Percentiles rank a stretch among this genome's conserved stretches.
Conservation (phyloP, 768 basidiomycete species). For the Rhizopogon vesiculosus region DNA sequence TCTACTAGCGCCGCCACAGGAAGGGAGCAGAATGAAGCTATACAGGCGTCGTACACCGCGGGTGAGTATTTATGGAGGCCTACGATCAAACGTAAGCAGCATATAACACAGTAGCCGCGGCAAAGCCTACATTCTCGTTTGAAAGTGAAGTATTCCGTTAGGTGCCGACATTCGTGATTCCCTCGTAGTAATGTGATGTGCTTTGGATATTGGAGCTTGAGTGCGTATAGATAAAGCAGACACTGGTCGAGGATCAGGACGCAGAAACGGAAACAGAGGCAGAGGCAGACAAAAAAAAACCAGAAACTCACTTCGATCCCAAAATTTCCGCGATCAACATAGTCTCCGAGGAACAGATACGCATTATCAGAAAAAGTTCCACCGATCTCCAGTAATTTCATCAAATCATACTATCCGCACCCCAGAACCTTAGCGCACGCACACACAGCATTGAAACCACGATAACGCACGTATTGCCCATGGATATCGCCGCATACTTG, state of each 20-base stretch:
- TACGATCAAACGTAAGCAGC: constrained; percentile 20
- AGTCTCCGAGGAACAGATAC: constrained; percentile 95
- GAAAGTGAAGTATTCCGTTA: constrained; percentile 98
- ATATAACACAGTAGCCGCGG: constrained; percentile 8
- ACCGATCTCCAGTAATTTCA: constrained; percentile 97
- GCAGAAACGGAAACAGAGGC: neutral
- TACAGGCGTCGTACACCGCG: constrained; percentile 86
- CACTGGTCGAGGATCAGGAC: constrained; percentile 45
- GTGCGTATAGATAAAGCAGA: constrained; percentile 85
- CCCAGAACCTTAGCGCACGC: neutral
- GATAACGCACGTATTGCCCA: constrained; percentile 80
- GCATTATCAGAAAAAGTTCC: constrained; percentile 78
- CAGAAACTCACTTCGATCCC: constrained; percentile 55
- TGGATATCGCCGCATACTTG: constrained; percentile 96
- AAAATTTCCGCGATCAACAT: constrained; percentile 96
- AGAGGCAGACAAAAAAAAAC: neutral
- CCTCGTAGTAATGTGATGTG: constrained; percentile 84
- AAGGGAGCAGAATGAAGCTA: constrained; percentile 84
- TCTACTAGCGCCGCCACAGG: constrained; percentile 93
- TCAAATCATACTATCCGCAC: constrained; percentile 78
- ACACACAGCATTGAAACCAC: neutral
- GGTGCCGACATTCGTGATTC: constrained; percentile 95
- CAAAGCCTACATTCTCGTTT: constrained; percentile 81
- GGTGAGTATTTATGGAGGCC: constrained; percentile 88
- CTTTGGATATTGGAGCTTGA: constrained; percentile 88